Conservation (phyloP, 768 basidiomycete genomes). For the Mycena sanguinolenta region DNA sequence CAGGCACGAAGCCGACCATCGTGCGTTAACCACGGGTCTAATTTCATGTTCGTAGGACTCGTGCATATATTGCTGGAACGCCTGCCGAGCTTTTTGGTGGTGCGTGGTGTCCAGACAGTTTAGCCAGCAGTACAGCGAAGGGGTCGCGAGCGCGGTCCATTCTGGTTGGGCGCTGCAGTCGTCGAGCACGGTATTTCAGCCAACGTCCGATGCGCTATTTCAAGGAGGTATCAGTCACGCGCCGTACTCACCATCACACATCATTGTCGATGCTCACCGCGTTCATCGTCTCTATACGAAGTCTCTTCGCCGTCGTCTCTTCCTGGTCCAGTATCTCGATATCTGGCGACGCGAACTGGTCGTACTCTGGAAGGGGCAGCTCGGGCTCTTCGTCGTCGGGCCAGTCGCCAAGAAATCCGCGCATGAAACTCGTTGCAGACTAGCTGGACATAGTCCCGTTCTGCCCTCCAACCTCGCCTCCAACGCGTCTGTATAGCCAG, state of each 20-base stretch:
- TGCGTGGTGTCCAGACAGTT: not conserved
- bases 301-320: not conserved
- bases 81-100: not conserved
- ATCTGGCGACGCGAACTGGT: not conserved
- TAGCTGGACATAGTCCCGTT: no score
- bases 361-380: not conserved
- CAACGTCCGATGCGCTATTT: constrained; percentile 2
- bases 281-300: not conserved
- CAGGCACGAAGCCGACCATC: not conserved
- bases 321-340: not conserved
- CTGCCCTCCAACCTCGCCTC: no score
- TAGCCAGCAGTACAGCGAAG: not conserved
- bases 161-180: no score
- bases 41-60: not conserved
- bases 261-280: not conserved
- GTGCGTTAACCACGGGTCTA: not conserved
- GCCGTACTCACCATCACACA: not conserved
- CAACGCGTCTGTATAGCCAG: no score
- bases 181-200: no score
- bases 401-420: no score
- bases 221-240: not conserved
- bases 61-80: constrained; percentile 5
- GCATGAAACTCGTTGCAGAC: no score
- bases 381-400: constrained; percentile 2
- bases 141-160: not conserved